A percentile compares a stretch with the other conserved stretches of the same genome.
Evolutionary conservation across 768 basidiomycete genomes (phyloP).

Genomic region (Terana coerulea): DNA sequence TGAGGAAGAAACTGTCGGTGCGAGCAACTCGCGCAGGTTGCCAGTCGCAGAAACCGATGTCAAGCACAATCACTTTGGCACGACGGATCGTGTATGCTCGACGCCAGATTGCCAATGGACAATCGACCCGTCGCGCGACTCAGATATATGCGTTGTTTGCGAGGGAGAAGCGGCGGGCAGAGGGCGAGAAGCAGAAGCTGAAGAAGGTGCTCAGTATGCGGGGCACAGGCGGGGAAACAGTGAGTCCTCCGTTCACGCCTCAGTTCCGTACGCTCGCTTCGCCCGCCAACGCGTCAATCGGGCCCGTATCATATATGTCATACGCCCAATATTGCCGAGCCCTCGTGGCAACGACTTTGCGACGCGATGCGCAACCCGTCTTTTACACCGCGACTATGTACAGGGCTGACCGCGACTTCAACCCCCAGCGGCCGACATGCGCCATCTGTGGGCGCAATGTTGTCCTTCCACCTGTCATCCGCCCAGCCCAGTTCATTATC

Average conservation of each 20-base stretch:
- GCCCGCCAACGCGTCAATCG: no score
- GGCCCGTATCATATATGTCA: no score
- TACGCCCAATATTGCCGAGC: no score
- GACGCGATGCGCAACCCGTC: no score
- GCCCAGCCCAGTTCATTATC: slow-evolving; percentile 2
- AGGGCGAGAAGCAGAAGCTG: not conserved
- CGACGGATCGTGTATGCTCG: not conserved
- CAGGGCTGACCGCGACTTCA: no score
- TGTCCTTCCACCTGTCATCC: not conserved
- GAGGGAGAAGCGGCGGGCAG: not conserved
- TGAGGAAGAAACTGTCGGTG: not conserved
- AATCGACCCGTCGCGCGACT: not conserved
- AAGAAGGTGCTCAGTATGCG: not conserved
- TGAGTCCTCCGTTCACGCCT: not conserved
- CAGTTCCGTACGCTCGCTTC: no score
- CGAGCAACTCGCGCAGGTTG: not conserved
- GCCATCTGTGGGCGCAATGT: not conserved
- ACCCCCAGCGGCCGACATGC: not conserved
- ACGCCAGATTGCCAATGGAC: not conserved
- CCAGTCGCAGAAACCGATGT: not conserved
- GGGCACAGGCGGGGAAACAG: not conserved
- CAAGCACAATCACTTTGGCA: not conserved
- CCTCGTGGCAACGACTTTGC: no score
- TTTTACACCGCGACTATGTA: no score
- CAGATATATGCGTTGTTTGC: not conserved